Base-by-base conservation (phyloP, 768 basidiomycete genomes). In the Tricholoma sp. region DNA sequence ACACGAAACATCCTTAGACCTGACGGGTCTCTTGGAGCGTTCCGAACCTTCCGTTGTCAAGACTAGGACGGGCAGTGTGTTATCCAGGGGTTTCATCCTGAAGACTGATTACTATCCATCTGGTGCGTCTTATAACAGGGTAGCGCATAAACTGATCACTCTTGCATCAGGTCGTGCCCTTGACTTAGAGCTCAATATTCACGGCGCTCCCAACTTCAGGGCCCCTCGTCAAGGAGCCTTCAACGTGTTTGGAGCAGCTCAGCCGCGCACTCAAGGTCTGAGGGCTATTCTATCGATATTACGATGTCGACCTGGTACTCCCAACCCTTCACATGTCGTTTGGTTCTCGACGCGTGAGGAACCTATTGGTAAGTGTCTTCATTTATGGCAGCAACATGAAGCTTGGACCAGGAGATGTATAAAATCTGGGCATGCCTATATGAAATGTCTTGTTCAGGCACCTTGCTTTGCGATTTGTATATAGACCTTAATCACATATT, bases 331-430 rank as follows among this genome's bases (percentile, higher is more conserved):
- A 2, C 88, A 85, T 63, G 91, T 91, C 3, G 86, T 96, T 29
- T 99, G 94, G 94, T 93, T 98, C 71, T 97, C 90, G 29, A 97
- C 96, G 11, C 81, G 97, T 62, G 97, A 99, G 71, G 97, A 98
- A 67, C 94, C 95, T 4, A 84, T 96, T 52, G 84, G 94, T 93
- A 70, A 58, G 85, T 76, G 32, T 37, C 10, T n/a, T 37, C 32
- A 37, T 28, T 36, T 6, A 13, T 18, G 44, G 42, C 41, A 47
- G 53, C 6, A 15, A 45, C 31, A 33, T 13, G 24, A 44, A 28
- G 8, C 13, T 18, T 11, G 18, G 24, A 34, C 17, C n/a, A 17
- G 24, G 15, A 31, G 47, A 17, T 29, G 29, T 48, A 48, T 31
- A n/a, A 11, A 20, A 15, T 6, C 15, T 28, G 13, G 7, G 24